Evolutionary conservation across 352 stramenopile species (phyloP), one percentile per base, ranked within the genome.

Genomic region (Globisporangium acanthophoron): DNA sequence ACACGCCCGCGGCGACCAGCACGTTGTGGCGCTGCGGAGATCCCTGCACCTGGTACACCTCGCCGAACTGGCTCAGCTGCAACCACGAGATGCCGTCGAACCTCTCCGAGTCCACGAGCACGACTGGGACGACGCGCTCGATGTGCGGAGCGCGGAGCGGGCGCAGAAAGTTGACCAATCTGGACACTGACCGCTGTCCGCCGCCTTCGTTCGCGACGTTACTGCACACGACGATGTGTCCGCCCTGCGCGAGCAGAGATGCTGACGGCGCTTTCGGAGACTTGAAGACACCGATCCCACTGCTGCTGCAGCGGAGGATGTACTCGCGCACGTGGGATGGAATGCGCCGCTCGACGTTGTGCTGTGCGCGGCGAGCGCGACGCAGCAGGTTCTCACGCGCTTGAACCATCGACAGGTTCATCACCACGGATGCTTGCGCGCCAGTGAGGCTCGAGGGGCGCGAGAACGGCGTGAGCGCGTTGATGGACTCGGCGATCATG

Each of bases 141-240:
- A 92, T 74, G 47, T 94, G 85, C 0, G 84, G 70, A 7, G 84
- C 84, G 47, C 85, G 77, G 13, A 94, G 61, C 7, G 85, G 85
- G 6, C 77, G 73, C 8, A 94, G 59, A 49, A 94, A 94, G 41
- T 88, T 89, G 21, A 91, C 76, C 5, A 94, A 53, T 16, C 80
- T 70, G 5, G 79, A 74, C 0, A 92, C 69, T 1, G 80, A 88
- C 5, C 78, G 72, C 31, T 84, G 66, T 2, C 78, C 73, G 11
- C 65, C 78, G 31, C 69, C 82, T 57, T 90, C 82, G 41, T 73
- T 82, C 4, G 71, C 77, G 50, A 81, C 71, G 47, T 89, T 91
- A 56, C 85, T 92, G 64, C 85, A 94, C 4, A 94, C 80, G 21
- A 94, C 77, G 59, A 92, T 89, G 43, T 94, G 85, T 0, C 78